Percentiles rank a stretch among this genome's conserved stretches.
Conservation (phyloP, 164 flowering plant genomes). For the Santalum album region DNA sequence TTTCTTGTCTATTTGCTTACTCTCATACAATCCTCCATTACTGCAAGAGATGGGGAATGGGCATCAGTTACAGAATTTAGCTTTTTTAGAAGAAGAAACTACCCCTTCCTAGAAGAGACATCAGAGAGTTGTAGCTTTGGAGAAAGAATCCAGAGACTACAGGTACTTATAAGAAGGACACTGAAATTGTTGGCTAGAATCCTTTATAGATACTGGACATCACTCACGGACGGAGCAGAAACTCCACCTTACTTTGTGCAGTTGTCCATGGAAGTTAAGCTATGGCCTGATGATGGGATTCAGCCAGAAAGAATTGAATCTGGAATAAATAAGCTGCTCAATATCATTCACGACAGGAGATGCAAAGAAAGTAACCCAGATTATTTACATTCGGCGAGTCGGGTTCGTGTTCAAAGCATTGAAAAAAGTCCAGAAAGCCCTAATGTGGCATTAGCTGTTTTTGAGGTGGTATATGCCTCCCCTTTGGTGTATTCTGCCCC, state of each 20-base stretch:
- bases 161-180: background rate
- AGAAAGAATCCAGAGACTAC: background rate
- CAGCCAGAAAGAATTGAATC: conserved; percentile 6
- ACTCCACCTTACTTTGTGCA: conserved; percentile 6
- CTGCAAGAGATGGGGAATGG: conserved; percentile 5
- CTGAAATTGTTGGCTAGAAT: background rate
- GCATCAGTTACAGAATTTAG: background rate
- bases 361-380: background rate
- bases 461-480: conserved; percentile 4
- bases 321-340: conserved; percentile 2
- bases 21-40: background rate
- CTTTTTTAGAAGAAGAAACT: background rate
- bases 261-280: conserved; percentile 2
- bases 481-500: background rate
- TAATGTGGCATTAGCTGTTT: conserved; percentile 3
- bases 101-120: background rate
- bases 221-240: background rate
- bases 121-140: background rate
- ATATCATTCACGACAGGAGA: background rate
- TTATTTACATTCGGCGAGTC: background rate
- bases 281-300: conserved; percentile 6
- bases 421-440: conserved; percentile 3
- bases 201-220: background rate
- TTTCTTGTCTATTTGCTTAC: conserved; percentile 3
- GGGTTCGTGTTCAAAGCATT: conserved; percentile 8